Evolutionary conservation across 257 asterid species (phyloP).

Genomic region (Capsicum baccatum): DNA sequence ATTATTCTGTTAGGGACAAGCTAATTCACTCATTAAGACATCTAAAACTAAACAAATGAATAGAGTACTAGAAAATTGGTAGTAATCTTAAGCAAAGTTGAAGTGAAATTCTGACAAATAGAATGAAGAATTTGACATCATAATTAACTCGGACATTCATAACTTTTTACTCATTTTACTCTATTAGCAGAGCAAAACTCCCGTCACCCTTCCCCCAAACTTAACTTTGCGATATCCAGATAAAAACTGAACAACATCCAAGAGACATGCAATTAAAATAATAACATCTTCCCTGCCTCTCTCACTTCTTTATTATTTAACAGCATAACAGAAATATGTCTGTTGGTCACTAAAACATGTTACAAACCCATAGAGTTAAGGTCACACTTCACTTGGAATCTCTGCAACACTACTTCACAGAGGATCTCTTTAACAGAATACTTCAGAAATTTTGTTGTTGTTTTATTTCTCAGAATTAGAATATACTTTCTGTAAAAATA

Average conservation of each 20-base stretch:
- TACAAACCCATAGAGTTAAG: background rate
- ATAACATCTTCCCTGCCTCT: background rate
- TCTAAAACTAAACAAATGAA: background rate
- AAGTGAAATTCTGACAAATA: background rate
- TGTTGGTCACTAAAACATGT: background rate
- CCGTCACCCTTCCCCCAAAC: background rate
- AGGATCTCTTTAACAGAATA: constrained; percentile 1
- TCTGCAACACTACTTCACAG: background rate
- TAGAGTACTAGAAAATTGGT: background rate
- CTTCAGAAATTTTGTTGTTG: background rate
- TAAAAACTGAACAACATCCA: background rate
- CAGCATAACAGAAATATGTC: background rate
- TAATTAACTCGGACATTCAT: background rate
- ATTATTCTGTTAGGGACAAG: background rate
- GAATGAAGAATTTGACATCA: background rate
- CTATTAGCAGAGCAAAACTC: background rate
- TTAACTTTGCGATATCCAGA: background rate
- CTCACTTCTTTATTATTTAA: background rate
- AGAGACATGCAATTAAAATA: constrained; percentile 6
- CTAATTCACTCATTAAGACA: background rate
- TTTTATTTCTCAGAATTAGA: background rate
- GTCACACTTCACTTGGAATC: constrained; percentile 17
- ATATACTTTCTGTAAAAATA: background rate
- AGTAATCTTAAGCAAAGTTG: background rate
- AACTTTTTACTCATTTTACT: background rate